These are phyloP conservation scores for Fusarium haematococcum DNA, from an alignment of 2,329 filamentous ascomycete species.

Conservation along the genomic window DNA sequence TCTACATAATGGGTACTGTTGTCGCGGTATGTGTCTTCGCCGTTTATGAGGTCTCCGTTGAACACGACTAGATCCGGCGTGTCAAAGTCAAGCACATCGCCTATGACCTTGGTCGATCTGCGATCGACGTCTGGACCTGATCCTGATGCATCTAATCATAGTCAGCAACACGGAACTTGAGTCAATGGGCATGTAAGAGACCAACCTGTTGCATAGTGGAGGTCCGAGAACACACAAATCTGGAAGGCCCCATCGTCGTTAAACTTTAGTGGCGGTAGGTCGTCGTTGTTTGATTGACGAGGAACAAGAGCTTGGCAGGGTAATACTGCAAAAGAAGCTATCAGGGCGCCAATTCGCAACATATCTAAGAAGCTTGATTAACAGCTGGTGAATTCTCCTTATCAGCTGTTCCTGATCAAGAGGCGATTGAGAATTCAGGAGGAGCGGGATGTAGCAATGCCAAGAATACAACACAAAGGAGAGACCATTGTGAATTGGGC, in stretches of 20 bases:
- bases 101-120: slow-evolving; percentile 68
- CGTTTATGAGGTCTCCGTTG: slow-evolving; percentile 79
- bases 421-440: neutral
- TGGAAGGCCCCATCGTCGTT: slow-evolving; percentile 27
- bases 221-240: slow-evolving; percentile 34
- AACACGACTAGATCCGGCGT: slow-evolving; percentile 71
- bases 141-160: slow-evolving; percentile 12
- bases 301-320: slow-evolving; percentile 1
- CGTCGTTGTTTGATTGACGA: slow-evolving; percentile 14
- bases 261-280: slow-evolving; percentile 30
- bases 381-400: neutral
- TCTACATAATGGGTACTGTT: slow-evolving; percentile 70
- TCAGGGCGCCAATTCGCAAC: slow-evolving; percentile 15
- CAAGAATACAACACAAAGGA: neutral
- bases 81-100: slow-evolving; percentile 68
- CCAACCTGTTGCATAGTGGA: slow-evolving; percentile 33
- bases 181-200: neutral
- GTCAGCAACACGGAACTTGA: neutral
- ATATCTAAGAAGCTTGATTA: neutral
- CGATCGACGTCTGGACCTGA: slow-evolving; percentile 63
- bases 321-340: slow-evolving; percentile 6
- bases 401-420: neutral
- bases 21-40: slow-evolving; percentile 68
- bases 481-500: neutral
- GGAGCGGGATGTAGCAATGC: neutral